Evolutionary conservation across 2,329 filamentous ascomycete species (phyloP), one percentile per base, ranked within the genome.

Genomic region (Colletotrichum falcatum): DNA sequence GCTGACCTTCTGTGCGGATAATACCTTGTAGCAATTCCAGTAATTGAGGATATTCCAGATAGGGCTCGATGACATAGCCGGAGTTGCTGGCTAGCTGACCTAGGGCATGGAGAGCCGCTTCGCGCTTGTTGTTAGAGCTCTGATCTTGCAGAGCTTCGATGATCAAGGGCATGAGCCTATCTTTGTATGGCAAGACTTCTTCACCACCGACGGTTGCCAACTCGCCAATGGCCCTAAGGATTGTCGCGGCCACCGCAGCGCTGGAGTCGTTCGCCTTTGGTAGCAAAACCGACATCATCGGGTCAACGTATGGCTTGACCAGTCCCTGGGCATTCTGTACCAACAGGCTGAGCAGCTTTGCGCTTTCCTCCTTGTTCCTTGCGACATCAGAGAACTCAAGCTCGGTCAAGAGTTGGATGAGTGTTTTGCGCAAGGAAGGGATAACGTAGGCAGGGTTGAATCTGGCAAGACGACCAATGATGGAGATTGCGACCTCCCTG

Each of bases 361-460:
- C 95, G 76, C 95, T 98, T 80, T 99, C 96, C 81, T 98, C 95
- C 81, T 98, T 98, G 81, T 95, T 97, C 56, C 94, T 90, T 9
- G 95, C 89, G 61, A 95, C 96, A 78, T 97, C 97, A 8, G 96
- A 97, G 77, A 98, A 98, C 76, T 97, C 95, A 28, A 99, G 91
- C 77, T 98, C 95, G 0, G 96, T 99, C 72, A 99, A 87, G 80
- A 99, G 91, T 81, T 99, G 97, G 69, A 99, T 95, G 33, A 99
- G 89, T 7, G 97, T 92, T 81, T 99, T 99, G 73, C 96, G 92
- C 48, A 99, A 82, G 0, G 96, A 97, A 1, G 97, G 96, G 76
- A 99, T 97, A 74, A 99, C 95, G 80, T 99, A 99, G 68, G 97
- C 97, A 1, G 96, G 97, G 74, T 99, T 99, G 74, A 94, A 91